phyloP scores from a whole-genome alignment of 257 asterid genomes.

The Eustoma russellianum region DNA sequence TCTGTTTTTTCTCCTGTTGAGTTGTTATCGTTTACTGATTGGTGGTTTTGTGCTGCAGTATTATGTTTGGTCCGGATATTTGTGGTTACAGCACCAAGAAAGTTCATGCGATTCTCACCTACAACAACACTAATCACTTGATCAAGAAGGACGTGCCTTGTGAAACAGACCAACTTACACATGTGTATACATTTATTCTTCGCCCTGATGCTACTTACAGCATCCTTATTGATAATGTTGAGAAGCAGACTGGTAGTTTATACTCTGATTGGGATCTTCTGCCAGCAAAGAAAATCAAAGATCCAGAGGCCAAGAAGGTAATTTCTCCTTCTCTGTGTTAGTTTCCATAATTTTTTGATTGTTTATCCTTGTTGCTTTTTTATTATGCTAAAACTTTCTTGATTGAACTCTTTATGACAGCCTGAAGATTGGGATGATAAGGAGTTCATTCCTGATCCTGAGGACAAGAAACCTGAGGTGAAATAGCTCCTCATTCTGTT shows the following conservation, averaged over 20 bases:
- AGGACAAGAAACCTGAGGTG: conserved; percentile 96
- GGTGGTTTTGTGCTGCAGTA: conserved; percentile 37
- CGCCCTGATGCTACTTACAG: conserved; percentile 95
- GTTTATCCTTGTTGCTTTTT: not conserved
- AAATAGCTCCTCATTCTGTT: not conserved
- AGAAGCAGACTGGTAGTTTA: conserved; percentile 92
- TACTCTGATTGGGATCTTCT: conserved; percentile 90
- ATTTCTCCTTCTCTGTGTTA: not conserved
- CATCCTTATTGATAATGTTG: conserved; percentile 83
- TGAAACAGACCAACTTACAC: conserved; percentile 93
- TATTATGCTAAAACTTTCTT: not conserved
- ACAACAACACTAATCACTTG: conserved; percentile 60
- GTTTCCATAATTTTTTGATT: not conserved
- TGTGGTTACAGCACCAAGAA: conserved; percentile 83
- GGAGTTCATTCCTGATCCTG: conserved; percentile 87
- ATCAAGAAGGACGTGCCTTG: conserved; percentile 93
- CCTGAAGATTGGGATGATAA: conserved; percentile 99
- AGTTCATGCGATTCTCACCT: conserved; percentile 80
- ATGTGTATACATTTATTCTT: conserved; percentile 84
- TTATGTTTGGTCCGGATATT: conserved; percentile 98
- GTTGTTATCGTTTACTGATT: not conserved
- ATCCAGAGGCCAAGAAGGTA: conserved; percentile 94
- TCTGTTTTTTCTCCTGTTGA: not conserved
- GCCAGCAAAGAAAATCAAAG: conserved; percentile 82
- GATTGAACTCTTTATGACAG: conserved; percentile 29